A percentile compares a stretch with the other conserved stretches of the same genome.
Evolutionary conservation across 805 yeast genomes (phyloP).

Genomic region (Saturnispora sanitii): DNA sequence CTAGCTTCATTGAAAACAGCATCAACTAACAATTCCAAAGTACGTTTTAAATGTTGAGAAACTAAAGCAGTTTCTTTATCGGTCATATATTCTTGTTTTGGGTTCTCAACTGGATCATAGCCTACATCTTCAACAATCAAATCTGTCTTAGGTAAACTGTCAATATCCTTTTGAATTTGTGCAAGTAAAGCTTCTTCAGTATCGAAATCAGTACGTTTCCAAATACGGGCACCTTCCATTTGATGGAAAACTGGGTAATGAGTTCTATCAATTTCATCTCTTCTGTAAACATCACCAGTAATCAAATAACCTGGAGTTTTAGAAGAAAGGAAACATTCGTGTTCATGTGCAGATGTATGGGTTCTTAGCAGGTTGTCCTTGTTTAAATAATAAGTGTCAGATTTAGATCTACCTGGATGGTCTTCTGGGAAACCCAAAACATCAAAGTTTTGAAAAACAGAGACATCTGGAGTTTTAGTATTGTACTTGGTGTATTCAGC

Average conservation of each 20-base stretch:
- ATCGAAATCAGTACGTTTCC: constrained; percentile 46
- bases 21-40: constrained; percentile 73
- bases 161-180: constrained; percentile 49
- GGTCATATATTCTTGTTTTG: constrained; percentile 72
- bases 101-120: constrained; percentile 48
- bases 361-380: constrained; percentile 67
- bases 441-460: constrained; percentile 80
- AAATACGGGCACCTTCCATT: constrained; percentile 89
- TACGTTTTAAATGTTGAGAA: constrained; percentile 71
- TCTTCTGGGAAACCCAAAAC: constrained; percentile 82
- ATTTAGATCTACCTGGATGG: constrained; percentile 87
- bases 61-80: constrained; percentile 59
- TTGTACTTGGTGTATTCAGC: constrained; percentile 72
- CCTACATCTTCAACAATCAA: constrained; percentile 71
- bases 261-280: constrained; percentile 91
- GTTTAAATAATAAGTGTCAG: constrained; percentile 89
- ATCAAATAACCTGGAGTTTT: constrained; percentile 81
- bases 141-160: constrained; percentile 52
- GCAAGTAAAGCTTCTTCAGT: constrained; percentile 27
- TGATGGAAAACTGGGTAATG: constrained; percentile 98
- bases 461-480: constrained; percentile 74
- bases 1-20: constrained; percentile 71
- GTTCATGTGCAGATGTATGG: constrained; percentile 96
- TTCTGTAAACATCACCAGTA: constrained; percentile 90
- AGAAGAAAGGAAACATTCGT: constrained; percentile 61